A percentile compares a stretch with the other conserved stretches of the same genome.
These are phyloP conservation scores for Tolypocladium guangdongense DNA, from an alignment of 2,329 filamentous ascomycete genomes.

Conservation along the genomic window DNA sequence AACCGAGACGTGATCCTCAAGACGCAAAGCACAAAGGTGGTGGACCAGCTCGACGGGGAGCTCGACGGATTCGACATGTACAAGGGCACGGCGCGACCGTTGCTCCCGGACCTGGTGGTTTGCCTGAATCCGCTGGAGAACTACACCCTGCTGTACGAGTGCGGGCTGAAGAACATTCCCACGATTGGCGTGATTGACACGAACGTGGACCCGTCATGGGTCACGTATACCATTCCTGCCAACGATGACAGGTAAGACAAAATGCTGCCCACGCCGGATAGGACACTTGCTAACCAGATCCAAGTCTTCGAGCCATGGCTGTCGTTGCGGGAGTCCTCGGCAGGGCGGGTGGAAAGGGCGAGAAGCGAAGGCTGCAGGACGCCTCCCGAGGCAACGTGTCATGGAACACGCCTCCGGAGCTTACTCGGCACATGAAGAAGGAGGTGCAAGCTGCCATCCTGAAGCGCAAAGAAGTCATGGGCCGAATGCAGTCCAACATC, in stretches of 20 bases:
- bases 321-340: conserved; percentile 80
- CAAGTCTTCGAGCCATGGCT: conserved; percentile 67
- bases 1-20: conserved; percentile 86
- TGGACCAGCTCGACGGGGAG: conserved; percentile 60
- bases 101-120: conserved; percentile 84
- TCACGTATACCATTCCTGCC: conserved; percentile 91
- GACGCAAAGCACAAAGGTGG: conserved; percentile 57
- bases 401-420: conserved; percentile 42
- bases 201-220: conserved; percentile 81
- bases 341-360: conserved; percentile 69
- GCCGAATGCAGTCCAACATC: conserved; percentile 21
- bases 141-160: conserved; percentile 81
- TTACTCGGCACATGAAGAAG: conserved; percentile 26
- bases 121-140: conserved; percentile 92
- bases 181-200: conserved; percentile 95
- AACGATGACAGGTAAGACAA: conserved; percentile 78
- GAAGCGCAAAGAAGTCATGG: conserved; percentile 25
- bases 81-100: conserved; percentile 48
- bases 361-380: conserved; percentile 51
- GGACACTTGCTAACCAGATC: conserved; percentile 11
- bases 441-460: conserved; percentile 17
- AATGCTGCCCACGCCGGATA: too few relatives aligned
- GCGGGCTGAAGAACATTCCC: conserved; percentile 74
- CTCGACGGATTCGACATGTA: conserved; percentile 54
- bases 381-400: conserved; percentile 53